These are phyloP conservation scores for Trichoderma sp. DNA, from an alignment of 2,329 filamentous ascomycete genomes.

Conservation along the genomic window DNA sequence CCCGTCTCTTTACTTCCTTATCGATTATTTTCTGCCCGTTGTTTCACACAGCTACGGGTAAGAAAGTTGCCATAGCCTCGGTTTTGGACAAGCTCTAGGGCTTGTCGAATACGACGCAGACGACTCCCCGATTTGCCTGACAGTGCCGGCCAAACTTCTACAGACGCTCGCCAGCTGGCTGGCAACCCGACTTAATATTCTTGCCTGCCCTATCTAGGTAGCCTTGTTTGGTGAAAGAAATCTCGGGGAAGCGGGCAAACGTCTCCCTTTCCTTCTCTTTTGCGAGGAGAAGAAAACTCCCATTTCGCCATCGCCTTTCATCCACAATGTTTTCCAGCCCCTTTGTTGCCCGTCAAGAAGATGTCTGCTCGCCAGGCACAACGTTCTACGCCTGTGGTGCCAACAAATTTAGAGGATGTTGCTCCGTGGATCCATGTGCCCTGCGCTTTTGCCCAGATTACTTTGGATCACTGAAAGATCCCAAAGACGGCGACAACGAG, in stretches of 20 bases:
- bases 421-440: conserved; percentile 46
- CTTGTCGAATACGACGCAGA: neutral
- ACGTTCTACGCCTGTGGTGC: conserved; percentile 41
- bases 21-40: neutral
- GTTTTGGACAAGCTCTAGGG: neutral
- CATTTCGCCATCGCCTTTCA: neutral
- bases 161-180: neutral
- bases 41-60: neutral
- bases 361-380: conserved; percentile 33
- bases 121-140: neutral
- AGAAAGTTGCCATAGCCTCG: neutral
- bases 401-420: conserved; percentile 48
- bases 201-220: neutral
- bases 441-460: conserved; percentile 34
- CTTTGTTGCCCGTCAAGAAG: neutral
- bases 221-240: neutral
- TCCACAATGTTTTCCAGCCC: neutral
- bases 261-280: neutral
- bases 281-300: neutral
- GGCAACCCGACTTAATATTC: neutral
- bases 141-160: neutral
- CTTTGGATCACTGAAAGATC: neutral
- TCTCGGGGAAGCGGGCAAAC: neutral
- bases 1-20: neutral
- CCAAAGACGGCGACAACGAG: neutral